Base-by-base conservation (phyloP, 176 grass and related monocot genomes). In the Otatea glauca region DNA sequence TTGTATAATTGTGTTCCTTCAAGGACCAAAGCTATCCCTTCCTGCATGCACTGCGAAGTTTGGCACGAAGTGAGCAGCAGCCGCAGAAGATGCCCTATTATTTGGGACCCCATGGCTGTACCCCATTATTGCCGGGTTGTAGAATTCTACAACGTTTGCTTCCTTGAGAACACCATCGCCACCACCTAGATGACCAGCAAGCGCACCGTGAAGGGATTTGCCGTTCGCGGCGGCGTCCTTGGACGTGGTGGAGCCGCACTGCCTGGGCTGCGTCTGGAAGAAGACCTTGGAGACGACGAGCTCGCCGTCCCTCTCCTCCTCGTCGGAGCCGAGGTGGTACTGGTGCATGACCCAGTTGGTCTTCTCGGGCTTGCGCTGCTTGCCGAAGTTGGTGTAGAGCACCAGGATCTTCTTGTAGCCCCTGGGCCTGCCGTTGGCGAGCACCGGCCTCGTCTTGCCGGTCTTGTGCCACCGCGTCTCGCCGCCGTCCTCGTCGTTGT, bases 261-360 rank as follows among this genome's bases (percentile, higher is more conserved):
- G 94, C 76, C 94, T 84, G 23, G 94, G 94, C 81, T 97, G 94
- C 55, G 92, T 97, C 82, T 97, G 94, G 88, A 92, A 97, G 85
- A 97, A 97, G 25, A 97, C 88, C 83, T 97, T 97, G 65, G 94
- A 97, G 34, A 97, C 92, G 47, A 97, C 92, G 48, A 97, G 89
- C 87, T 97, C 94, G 9, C 94, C 94, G 73, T 94, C 94, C 84
- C 90, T 87, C 84, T 97, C 94, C 72, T 97, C 92, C 77, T 97
- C 90, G 70, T 92, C 92, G 24, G 84, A 87, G 34, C 94, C 92
- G 15, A 97, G 85, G 86, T 97, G 94, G 65, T 97, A 94, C 81
- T 97, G 92, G 83, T 97, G 94, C 94, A 97, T 97, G 17, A 97
- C 92, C 94, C 94, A 94, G 75, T 92, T 94, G 23, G 94, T 97